These are phyloP conservation scores for Claviceps pusilla DNA, from an alignment of 2,329 filamentous ascomycete genomes.

Conservation along the genomic window DNA sequence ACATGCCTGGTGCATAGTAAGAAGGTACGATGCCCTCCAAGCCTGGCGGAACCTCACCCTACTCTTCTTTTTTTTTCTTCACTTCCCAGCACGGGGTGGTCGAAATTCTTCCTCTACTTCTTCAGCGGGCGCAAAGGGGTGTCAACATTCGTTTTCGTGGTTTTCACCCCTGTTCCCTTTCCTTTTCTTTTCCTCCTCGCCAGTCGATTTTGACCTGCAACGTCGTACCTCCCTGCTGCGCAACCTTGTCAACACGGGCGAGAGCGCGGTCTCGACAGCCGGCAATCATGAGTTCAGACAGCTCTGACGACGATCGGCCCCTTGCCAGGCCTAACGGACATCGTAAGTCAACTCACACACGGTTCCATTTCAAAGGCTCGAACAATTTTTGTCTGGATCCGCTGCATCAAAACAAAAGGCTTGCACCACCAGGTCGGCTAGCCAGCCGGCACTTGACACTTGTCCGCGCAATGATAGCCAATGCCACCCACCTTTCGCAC, in stretches of 20 bases:
- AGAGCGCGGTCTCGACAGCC: constrained; percentile 4
- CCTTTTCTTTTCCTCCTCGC: constrained; percentile 19
- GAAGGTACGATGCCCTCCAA: constrained; percentile 11
- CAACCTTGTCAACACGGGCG: constrained; percentile 2
- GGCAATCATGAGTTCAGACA: constrained; percentile 36
- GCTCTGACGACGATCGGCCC: constrained; percentile 71
- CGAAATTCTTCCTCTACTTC: constrained; percentile 18
- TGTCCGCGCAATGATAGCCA: neutral
- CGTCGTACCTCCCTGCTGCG: neutral
- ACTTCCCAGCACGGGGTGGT: constrained; percentile 8
- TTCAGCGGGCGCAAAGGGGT: constrained; percentile 21
- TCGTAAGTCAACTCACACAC: constrained; percentile 38
- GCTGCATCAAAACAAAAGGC: neutral
- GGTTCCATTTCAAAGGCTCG: neutral
- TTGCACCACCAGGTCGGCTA: neutral
- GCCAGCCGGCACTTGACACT: neutral
- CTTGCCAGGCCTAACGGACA: constrained; percentile 54
- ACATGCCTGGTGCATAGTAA: constrained; percentile 3
- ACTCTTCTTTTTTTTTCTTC: constrained; percentile 8
- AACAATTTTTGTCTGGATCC: neutral
- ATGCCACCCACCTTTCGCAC: neutral
- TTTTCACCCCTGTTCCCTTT: constrained; percentile 19
- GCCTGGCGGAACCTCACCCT: constrained; percentile 3
- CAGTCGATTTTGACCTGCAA: neutral
- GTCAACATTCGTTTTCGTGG: neutral